Conservation (phyloP, 805 yeast species). For the Cyberlindnera galapagoensis region DNA sequence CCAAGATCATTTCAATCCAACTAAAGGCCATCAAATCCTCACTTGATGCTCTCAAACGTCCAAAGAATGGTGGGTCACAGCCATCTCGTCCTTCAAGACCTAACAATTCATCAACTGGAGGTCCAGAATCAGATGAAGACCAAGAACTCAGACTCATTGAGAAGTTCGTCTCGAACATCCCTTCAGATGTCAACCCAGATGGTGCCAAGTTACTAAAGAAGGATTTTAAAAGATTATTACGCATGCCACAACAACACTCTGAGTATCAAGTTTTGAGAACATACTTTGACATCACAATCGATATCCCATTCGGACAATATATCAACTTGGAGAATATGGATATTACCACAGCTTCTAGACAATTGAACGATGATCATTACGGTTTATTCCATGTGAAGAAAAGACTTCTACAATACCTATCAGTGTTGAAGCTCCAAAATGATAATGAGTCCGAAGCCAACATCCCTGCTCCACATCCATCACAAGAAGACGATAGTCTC, state of each 20-base stretch:
- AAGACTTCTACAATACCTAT: slow-evolving; percentile 71
- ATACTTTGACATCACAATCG: slow-evolving; percentile 59
- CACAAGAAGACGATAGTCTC: slow-evolving; percentile 13
- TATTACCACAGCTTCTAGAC: slow-evolving; percentile 43
- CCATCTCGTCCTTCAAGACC: slow-evolving; percentile 1
- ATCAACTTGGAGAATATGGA: slow-evolving; percentile 31
- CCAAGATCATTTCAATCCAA: slow-evolving; percentile 49
- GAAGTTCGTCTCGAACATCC: slow-evolving; percentile 24
- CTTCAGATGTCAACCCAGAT: slow-evolving; percentile 30
- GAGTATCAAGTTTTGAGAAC: slow-evolving; percentile 61
- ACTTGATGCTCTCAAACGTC: slow-evolving; percentile 38
- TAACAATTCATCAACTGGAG: slow-evolving; percentile 1
- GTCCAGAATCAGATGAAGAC: slow-evolving; percentile 23
- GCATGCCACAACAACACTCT: slow-evolving; percentile 46
- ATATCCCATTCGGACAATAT: slow-evolving; percentile 50
- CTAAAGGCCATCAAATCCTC: slow-evolving; percentile 43
- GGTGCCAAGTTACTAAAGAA: slow-evolving; percentile 34
- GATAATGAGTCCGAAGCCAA: slow-evolving; percentile 6
- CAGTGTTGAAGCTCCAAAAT: slow-evolving; percentile 56
- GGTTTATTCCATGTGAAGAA: slow-evolving; percentile 71
- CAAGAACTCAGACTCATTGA: slow-evolving; percentile 32
- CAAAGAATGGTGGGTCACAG: slow-evolving; percentile 8
- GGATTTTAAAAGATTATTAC: slow-evolving; percentile 50
- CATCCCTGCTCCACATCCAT: slow-evolving; percentile 1
- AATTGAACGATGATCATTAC: slow-evolving; percentile 69